phyloP scores from a whole-genome alignment of 371 early-diverging fungal species.

The Catenaria anguillulae region DNA sequence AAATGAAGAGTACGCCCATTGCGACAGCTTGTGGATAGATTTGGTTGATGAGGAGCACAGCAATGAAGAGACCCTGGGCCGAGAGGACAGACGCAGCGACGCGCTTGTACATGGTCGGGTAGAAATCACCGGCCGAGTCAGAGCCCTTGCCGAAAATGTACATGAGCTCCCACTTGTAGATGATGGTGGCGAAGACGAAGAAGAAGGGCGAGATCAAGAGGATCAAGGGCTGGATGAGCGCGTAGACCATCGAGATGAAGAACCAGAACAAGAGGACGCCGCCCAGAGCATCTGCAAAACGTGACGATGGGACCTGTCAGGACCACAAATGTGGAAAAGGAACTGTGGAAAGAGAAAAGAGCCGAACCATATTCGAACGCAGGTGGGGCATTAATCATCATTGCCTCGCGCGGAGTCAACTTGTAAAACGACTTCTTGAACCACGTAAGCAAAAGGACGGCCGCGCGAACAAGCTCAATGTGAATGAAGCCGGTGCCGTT shows the following conservation, averaged over 20 bases:
- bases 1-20: neutral
- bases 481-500: neutral
- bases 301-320: no score
- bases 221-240: neutral
- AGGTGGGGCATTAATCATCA: neutral
- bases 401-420: neutral
- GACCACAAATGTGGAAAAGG: no score
- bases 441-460: neutral
- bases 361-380: neutral
- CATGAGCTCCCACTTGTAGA: constrained; percentile 4
- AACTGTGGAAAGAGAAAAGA: neutral
- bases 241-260: constrained; percentile 1
- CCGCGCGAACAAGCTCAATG: neutral
- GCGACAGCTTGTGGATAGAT: neutral
- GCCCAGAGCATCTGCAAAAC: no score
- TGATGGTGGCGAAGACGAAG: neutral
- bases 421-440: neutral
- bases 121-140: neutral
- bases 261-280: no score
- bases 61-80: neutral
- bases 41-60: neutral
- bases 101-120: neutral
- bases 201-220: neutral
- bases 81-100: neutral
- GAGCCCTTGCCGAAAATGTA: neutral